These are phyloP conservation scores for Beauveria medogensis DNA, from an alignment of 2,329 filamentous ascomycete species.

Conservation along the genomic window DNA sequence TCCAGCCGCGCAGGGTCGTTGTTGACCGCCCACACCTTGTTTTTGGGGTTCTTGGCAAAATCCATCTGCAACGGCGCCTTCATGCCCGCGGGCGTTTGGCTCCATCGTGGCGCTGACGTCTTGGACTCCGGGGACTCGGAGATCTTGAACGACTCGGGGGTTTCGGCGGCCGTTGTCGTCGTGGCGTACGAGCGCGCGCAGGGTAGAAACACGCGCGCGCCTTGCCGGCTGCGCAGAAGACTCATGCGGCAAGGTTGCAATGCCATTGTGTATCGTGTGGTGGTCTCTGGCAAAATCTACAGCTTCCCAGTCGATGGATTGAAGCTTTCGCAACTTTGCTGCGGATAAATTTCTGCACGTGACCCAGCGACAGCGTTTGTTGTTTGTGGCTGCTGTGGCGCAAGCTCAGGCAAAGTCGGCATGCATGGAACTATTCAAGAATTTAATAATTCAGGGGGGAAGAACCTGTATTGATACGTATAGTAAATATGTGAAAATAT, in stretches of 20 bases:
- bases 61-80: conserved; percentile 60
- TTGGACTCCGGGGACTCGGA: conserved; percentile 4
- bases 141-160: conserved; percentile 9
- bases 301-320: neutral
- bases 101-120: conserved; percentile 52
- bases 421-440: no score
- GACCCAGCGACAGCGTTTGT: neutral
- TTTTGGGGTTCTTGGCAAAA: conserved; percentile 44
- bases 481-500: no score
- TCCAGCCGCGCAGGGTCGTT: conserved; percentile 66
- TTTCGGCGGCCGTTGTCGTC: conserved; percentile 4
- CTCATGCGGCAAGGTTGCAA: conserved; percentile 9
- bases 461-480: no score
- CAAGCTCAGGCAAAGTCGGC: neutral
- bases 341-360: conserved; percentile 7
- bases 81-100: conserved; percentile 59
- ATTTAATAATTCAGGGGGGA: no score
- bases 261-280: conserved; percentile 7
- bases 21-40: conserved; percentile 61
- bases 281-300: neutral
- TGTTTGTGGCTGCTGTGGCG: conserved; percentile 7
- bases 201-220: neutral
- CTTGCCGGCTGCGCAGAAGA: conserved; percentile 5
- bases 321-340: conserved; percentile 2
- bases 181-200: conserved; percentile 8